Percentiles rank a stretch among this genome's conserved stretches.
phyloP scores from a whole-genome alignment of 805 yeast species.

The Barnettozyma siamensis region DNA sequence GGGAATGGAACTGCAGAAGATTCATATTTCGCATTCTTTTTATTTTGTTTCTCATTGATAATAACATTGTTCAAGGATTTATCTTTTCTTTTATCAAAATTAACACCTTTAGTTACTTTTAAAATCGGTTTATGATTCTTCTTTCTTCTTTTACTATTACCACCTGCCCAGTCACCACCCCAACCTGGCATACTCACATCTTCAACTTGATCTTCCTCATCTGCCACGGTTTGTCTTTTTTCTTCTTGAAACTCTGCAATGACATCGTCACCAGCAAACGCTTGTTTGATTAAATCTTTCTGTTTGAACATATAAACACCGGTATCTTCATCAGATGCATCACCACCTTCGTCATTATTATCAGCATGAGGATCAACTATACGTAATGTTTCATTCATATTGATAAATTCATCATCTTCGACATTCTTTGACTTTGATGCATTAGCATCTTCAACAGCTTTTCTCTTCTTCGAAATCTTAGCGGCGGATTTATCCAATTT shows the following conservation, averaged over 20 bases:
- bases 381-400: constrained; percentile 48
- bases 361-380: constrained; percentile 43
- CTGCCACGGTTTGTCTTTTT: constrained; percentile 56
- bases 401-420: constrained; percentile 35
- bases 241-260: constrained; percentile 71
- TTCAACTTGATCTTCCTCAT: constrained; percentile 83
- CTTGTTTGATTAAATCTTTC: constrained; percentile 76
- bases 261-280: constrained; percentile 97
- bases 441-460: constrained; percentile 28
- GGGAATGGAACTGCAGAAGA: constrained; percentile 93
- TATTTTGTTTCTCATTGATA: constrained; percentile 80
- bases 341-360: constrained; percentile 26
- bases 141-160: constrained; percentile 27
- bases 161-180: constrained; percentile 82
- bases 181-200: constrained; percentile 92
- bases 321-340: constrained; percentile 29
- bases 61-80: constrained; percentile 74
- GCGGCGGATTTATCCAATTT: constrained; percentile 39
- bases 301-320: constrained; percentile 61
- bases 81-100: constrained; percentile 70
- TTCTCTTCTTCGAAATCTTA: constrained; percentile 28
- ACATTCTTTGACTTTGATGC: constrained; percentile 19
- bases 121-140: constrained; percentile 28
- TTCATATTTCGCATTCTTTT: constrained; percentile 79
- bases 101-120: constrained; percentile 72